Conservation (phyloP, 768 basidiomycete species). For the Amanita pseudoporphyria region DNA sequence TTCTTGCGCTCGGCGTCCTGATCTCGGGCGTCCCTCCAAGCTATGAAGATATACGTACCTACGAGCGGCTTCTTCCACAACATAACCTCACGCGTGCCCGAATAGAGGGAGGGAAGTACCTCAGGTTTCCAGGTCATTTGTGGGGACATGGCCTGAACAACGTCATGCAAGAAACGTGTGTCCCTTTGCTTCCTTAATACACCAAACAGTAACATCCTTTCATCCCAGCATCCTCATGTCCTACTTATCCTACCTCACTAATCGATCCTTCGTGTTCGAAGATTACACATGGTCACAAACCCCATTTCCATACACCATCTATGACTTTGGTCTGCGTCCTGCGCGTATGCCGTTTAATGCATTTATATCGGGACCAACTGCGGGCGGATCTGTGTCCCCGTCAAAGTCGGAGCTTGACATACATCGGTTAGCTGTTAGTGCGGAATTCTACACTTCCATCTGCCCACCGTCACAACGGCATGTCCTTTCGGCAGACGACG, state of each 20-base stretch:
- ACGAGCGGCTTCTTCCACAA: slow-evolving; percentile 28
- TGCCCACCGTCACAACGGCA: slow-evolving; percentile 27
- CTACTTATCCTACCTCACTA: slow-evolving; percentile 39
- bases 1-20: slow-evolving; percentile 21
- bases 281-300: slow-evolving; percentile 52
- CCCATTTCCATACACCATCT: slow-evolving; percentile 43
- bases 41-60: slow-evolving; percentile 25
- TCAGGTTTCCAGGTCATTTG: slow-evolving; percentile 44
- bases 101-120: slow-evolving; percentile 21
- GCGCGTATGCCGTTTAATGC: slow-evolving; percentile 48
- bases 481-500: slow-evolving; percentile 24
- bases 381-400: slow-evolving; percentile 32
- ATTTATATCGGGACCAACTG: slow-evolving; percentile 45
- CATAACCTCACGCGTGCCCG: slow-evolving; percentile 18
- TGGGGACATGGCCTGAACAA: slow-evolving; percentile 60
- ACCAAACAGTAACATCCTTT: background rate
- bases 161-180: slow-evolving; percentile 51
- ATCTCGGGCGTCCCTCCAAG: slow-evolving; percentile 30
- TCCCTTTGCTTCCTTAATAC: slow-evolving; percentile 11
- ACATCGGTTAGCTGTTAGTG: slow-evolving; percentile 31
- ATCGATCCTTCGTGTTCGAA: slow-evolving; percentile 52
- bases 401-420: slow-evolving; percentile 4
- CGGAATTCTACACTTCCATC: slow-evolving; percentile 37
- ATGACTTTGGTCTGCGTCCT: slow-evolving; percentile 43
- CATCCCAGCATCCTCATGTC: slow-evolving; percentile 36